Evolutionary conservation across 371 early-diverging fungal species (phyloP), one percentile per base, ranked within the genome.

Genomic region (Rhizopus delemar): DNA sequence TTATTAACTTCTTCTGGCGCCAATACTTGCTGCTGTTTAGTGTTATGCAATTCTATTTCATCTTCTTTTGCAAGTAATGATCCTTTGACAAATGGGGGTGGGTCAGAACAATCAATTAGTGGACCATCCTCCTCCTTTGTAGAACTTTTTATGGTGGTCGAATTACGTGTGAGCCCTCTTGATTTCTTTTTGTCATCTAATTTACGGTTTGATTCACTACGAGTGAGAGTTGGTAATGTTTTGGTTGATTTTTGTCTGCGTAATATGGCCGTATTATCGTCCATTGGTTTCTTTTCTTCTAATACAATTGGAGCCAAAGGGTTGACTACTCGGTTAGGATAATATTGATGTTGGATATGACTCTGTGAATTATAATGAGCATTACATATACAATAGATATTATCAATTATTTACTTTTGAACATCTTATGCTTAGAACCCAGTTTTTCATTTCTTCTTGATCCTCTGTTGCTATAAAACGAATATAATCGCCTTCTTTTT

Each of bases 401-500:
- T 5, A 5, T 5, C 43, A 2, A 22, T n/a, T n/a, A 38, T 62
- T 64, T 81, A 88, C 87, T 82, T 90, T 94, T 38, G 90, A 86
- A 41, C 80, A 73, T 12, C 93, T 82, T 31, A 96, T 81, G n/a
- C 90, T 85, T 8, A 86, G 73, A 29, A 95, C 83, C 95, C 96
- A 97, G 57, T 92, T 89, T 56, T 86, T 84, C 66, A 93, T 68
- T 22, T 82, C 71, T 29, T 90, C 92, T 41, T 83, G 77, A 58
- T 83, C 81, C 11, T 91, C 92, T 0, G 87, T 89, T 53, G 91
- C 88, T n/a, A 96, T 70, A 65, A 86, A 86, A 35, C 89, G 87
- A 48, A 92, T 83, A 63, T 92, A 95, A 67, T 94, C 94, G 28
- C 87, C 82, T 57, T 89, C 87, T 46, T 87, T 88, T 62, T 94